Percentiles rank a stretch among this genome's conserved stretches.
phyloP scores from a whole-genome alignment of 1,284 basidiomycete species.

The Sanghuangporus sanghuang region DNA sequence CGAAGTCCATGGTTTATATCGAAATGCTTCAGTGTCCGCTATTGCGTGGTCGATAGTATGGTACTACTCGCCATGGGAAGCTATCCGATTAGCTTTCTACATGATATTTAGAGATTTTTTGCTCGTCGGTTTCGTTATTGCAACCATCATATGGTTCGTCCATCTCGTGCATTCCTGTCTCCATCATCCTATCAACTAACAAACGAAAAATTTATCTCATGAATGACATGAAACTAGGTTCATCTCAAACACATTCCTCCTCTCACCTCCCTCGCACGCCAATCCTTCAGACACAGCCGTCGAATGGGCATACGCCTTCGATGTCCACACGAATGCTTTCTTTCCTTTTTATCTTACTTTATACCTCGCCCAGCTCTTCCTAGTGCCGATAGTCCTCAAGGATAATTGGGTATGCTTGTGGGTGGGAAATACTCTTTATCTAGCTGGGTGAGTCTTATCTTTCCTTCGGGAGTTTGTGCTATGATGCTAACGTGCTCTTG shows the following conservation, averaged over 20 bases:
- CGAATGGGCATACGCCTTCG: conserved; percentile 92
- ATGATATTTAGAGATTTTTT: conserved; percentile 90
- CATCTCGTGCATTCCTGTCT: no score
- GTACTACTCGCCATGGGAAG: conserved; percentile 50
- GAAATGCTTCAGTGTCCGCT: conserved; percentile 53
- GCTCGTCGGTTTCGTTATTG: conserved; percentile 64
- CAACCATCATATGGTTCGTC: conserved; percentile 70
- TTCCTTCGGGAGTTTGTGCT: background rate
- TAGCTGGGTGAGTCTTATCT: conserved; percentile 59
- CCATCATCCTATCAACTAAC: background rate
- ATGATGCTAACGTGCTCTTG: background rate
- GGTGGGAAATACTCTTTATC: conserved; percentile 90
- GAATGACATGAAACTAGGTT: conserved; percentile 40
- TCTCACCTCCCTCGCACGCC: conserved; percentile 71
- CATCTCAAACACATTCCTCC: conserved; percentile 64
- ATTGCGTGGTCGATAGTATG: conserved; percentile 86
- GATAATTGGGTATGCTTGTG: conserved; percentile 89
- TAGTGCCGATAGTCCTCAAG: conserved; percentile 76
- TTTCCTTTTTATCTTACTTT: conserved; percentile 88
- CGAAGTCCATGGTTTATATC: background rate
- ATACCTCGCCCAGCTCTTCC: conserved; percentile 80
- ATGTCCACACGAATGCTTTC: conserved; percentile 93
- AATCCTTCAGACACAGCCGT: conserved; percentile 68
- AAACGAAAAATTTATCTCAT: background rate
- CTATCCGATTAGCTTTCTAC: conserved; percentile 60